These are phyloP conservation scores for Kuraishia piskuri DNA, from an alignment of 805 yeast species.

Conservation along the genomic window DNA sequence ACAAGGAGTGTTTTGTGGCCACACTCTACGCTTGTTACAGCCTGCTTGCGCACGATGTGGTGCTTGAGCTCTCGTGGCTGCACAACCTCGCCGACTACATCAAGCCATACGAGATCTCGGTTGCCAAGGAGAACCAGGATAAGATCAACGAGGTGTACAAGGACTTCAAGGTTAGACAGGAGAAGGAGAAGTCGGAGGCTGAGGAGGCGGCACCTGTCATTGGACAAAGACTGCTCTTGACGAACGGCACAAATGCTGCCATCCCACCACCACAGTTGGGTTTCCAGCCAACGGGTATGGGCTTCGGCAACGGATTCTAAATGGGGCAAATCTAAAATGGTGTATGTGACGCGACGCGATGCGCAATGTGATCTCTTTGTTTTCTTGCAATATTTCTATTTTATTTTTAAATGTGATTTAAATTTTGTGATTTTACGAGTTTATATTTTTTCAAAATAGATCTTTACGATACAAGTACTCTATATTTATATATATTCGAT, in stretches of 20 bases:
- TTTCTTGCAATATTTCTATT: conserved; percentile 1
- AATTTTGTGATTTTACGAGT: not conserved
- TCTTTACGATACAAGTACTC: not conserved
- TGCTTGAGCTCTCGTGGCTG: conserved; percentile 86
- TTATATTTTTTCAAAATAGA: not conserved
- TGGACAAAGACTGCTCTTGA: conserved; percentile 72
- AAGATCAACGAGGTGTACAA: conserved; percentile 54
- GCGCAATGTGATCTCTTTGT: not conserved
- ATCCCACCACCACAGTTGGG: conserved; percentile 40
- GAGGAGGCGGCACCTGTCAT: conserved; percentile 37
- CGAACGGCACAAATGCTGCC: conserved; percentile 54
- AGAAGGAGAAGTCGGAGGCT: conserved; percentile 40
- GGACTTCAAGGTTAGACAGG: conserved; percentile 65
- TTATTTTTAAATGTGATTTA: not conserved
- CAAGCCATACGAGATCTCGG: conserved; percentile 86
- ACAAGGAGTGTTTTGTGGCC: conserved; percentile 91
- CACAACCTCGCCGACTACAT: conserved; percentile 75
- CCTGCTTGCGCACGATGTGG: conserved; percentile 71
- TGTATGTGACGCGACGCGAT: not conserved
- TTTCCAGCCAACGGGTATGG: conserved; percentile 64
- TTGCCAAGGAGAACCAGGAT: conserved; percentile 71
- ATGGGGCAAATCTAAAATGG: not conserved
- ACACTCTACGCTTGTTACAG: conserved; percentile 81
- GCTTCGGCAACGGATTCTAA: conserved; percentile 50
- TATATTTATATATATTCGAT: not conserved